phyloP scores from a whole-genome alignment of 768 basidiomycete genomes.

The Kwoniella bestiolae region DNA sequence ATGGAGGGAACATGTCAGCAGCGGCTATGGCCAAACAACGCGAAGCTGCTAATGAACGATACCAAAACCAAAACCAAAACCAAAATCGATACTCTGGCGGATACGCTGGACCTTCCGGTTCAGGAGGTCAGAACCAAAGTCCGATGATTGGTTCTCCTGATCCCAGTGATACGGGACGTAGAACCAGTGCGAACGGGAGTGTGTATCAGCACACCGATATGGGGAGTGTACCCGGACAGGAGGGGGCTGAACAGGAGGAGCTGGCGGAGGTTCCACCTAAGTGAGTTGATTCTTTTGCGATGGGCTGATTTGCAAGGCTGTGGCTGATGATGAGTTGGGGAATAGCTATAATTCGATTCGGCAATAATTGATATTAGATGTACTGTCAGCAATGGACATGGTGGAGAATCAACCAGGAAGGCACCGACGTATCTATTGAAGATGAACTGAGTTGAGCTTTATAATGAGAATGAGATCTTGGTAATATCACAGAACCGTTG shows the following conservation, averaged over 20 bases:
- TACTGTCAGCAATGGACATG: too few relatives aligned
- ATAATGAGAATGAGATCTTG: too few relatives aligned
- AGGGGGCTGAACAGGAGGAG: conserved; percentile 18
- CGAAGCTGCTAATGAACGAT: conserved; percentile 29
- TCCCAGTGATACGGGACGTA: conserved; percentile 18
- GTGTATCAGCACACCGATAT: conserved; percentile 52
- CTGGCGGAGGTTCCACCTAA: conserved; percentile 48
- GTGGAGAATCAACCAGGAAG: too few relatives aligned
- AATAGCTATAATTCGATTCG: conserved; percentile 39
- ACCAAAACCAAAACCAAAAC: conserved; percentile 13
- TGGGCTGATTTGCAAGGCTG: conserved; percentile 1
- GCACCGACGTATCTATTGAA: too few relatives aligned
- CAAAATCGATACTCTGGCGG: conserved; percentile 11
- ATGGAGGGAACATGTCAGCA: conserved; percentile 15
- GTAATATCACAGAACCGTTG: too few relatives aligned
- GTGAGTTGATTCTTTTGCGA: conserved; percentile 31
- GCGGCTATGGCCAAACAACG: conserved; percentile 39
- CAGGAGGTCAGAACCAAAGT: conserved; percentile 2
- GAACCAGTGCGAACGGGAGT: conserved; percentile 23
- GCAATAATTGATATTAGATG: conserved; percentile 13
- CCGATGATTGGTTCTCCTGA: conserved; percentile 6
- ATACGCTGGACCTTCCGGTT: conserved; percentile 4
- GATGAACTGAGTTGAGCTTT: too few relatives aligned
- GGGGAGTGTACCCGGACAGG: conserved; percentile 26
- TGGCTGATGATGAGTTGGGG: neutral